A percentile compares a stretch with the other conserved stretches of the same genome.
These are phyloP conservation scores for Elongisporangium anandrum DNA, from an alignment of 352 stramenopile genomes.

Conservation along the genomic window DNA sequence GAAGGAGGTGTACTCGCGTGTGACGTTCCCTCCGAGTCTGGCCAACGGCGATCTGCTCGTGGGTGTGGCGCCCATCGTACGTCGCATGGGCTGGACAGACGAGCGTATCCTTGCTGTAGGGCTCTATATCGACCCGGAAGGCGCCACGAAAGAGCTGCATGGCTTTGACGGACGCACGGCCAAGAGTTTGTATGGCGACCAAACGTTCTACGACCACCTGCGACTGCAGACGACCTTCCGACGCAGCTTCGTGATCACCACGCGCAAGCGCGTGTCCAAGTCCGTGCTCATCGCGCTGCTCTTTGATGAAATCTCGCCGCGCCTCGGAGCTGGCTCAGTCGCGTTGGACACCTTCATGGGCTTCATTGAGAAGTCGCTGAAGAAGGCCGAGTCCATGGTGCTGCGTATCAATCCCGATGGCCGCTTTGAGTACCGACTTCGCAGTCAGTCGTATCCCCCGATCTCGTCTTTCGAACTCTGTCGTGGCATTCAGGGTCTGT, in stretches of 20 bases:
- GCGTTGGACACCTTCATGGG: slow-evolving; percentile 56
- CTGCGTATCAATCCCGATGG: slow-evolving; percentile 57
- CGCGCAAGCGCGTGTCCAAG: slow-evolving; percentile 74
- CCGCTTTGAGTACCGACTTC: slow-evolving; percentile 65
- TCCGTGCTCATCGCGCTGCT: slow-evolving; percentile 61
- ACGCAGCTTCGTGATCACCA: slow-evolving; percentile 72
- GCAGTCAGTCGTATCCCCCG: slow-evolving; percentile 61
- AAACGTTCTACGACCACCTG: slow-evolving; percentile 68
- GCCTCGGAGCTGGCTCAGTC: slow-evolving; percentile 44
- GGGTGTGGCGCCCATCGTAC: slow-evolving; percentile 68
- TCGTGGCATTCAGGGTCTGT: slow-evolving; percentile 63
- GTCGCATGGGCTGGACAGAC: slow-evolving; percentile 78
- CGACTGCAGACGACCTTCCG: slow-evolving; percentile 57
- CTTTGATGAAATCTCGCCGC: slow-evolving; percentile 66
- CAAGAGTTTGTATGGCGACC: slow-evolving; percentile 69
- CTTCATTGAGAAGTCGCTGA: slow-evolving; percentile 80
- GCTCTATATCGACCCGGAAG: slow-evolving; percentile 73
- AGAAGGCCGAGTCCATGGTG: slow-evolving; percentile 80
- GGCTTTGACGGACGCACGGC: slow-evolving; percentile 46
- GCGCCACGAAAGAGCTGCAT: slow-evolving; percentile 43
- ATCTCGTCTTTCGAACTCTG: slow-evolving; percentile 65
- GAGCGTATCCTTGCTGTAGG: slow-evolving; percentile 77
- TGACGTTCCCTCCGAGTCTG: slow-evolving; percentile 74
- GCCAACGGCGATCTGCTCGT: slow-evolving; percentile 72
- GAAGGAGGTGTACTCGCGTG: slow-evolving; percentile 74